These are phyloP conservation scores for Crinitomyces ghanaensis DNA, from an alignment of 805 yeast genomes.

Conservation along the genomic window DNA sequence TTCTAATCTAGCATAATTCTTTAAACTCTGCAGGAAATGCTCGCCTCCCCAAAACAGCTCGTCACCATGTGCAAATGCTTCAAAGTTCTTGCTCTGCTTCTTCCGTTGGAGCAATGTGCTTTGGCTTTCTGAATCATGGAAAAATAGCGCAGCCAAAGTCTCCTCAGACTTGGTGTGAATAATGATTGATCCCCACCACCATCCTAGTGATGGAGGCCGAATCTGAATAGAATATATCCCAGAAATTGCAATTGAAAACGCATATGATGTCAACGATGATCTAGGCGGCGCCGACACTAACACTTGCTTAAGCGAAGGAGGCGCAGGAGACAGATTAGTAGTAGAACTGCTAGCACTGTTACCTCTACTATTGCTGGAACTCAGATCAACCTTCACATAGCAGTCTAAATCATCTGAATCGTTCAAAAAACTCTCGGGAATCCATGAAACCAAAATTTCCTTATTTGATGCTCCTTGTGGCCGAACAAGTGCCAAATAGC, in stretches of 20 bases:
- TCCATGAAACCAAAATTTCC: slow-evolving; percentile 55
- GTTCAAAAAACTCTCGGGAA: slow-evolving; percentile 38
- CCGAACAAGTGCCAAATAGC: slow-evolving; percentile 55
- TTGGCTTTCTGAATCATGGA: slow-evolving; percentile 82
- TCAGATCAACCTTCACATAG: slow-evolving; percentile 43
- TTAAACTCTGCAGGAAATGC: slow-evolving; percentile 50
- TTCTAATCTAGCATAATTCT: slow-evolving; percentile 48
- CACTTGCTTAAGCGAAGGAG: slow-evolving; percentile 10
- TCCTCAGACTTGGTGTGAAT: slow-evolving; percentile 52
- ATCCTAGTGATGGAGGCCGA: slow-evolving; percentile 71
- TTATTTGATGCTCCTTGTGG: slow-evolving; percentile 35
- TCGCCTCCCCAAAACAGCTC: slow-evolving; percentile 86
- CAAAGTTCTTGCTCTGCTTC: slow-evolving; percentile 51
- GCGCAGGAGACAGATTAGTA: slow-evolving; percentile 5
- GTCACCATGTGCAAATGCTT: slow-evolving; percentile 47
- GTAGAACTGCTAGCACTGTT: slow-evolving; percentile 10
- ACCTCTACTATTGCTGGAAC: slow-evolving; percentile 14
- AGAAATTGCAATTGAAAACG: slow-evolving; percentile 52
- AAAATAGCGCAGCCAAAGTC: slow-evolving; percentile 72
- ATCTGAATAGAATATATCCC: slow-evolving; percentile 69
- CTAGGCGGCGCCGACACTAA: slow-evolving; percentile 42
- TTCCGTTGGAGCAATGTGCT: slow-evolving; percentile 57
- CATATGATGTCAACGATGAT: slow-evolving; percentile 46
- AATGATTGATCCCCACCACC: slow-evolving; percentile 87
- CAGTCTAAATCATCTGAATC: slow-evolving; percentile 35